Evolutionary conservation across 225 moss, liverwort and hornwort species (phyloP), one percentile per base, ranked within the genome.

Genomic region (Sphagnum tenellum): DNA sequence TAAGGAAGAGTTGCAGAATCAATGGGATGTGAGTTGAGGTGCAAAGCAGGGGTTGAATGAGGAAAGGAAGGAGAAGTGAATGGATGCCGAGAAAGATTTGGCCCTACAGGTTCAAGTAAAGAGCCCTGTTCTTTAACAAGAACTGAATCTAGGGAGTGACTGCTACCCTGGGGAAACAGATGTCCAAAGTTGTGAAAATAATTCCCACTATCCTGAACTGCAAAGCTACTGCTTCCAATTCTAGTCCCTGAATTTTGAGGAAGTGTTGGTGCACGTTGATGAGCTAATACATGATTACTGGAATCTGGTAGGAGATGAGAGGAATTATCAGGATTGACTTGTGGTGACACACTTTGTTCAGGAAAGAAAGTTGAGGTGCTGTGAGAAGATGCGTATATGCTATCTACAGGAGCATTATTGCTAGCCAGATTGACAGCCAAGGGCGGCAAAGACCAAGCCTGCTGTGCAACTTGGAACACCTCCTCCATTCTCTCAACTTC

Each of bases 371-470:
- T 47, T 7, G 70, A 74, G 61, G 29, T 29, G 29, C 29, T 29
- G 29, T 29, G 29, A 29, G 29, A 29, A 29, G 29, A 29, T 29
- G 29, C 1, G 29, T 29, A 29, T 29, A 29, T 29, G 29, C 29
- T 29, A 29, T 29, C 29, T 29, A 29, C 29, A 29, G 29, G 29
- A 29, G 29, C 29, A 29, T 29, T 29, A 29, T 85, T 87, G 46
- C 81, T 70, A 61, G 67, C 76, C 12, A 70, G 69, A 60, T 82
- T 81, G 49, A 79, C 79, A 13, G 85, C 76, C 72, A 86, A 53
- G 56, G 92, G 83, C 49, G 89, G 86, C 47, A 82, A 58, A 50
- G 86, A 86, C 92, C 92, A 93, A 63, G 83, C 89, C 59, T 83
- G 84, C 56, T 86, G 87, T 49, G 83, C 76, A 55, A 83, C 85